phyloP scores from a whole-genome alignment of 306 rosid species.

The Castanopsis chinensis region DNA sequence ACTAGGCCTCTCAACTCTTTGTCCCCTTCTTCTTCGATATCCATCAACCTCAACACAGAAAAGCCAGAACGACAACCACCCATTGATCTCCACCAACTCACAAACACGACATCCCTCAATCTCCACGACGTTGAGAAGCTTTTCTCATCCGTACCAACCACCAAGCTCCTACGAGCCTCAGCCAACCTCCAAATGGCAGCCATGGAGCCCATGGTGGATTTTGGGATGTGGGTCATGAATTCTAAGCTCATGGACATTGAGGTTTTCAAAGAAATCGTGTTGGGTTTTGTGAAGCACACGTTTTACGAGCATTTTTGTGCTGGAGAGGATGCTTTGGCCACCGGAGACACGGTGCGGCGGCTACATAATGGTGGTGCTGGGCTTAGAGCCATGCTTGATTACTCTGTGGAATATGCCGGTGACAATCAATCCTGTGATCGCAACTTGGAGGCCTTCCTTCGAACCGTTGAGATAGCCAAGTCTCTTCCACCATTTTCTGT shows the following conservation, averaged over 20 bases:
- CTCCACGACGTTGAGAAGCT: constrained; percentile 44
- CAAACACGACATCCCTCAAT: constrained; percentile 21
- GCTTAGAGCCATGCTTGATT: constrained; percentile 73
- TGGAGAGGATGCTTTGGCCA: constrained; percentile 60
- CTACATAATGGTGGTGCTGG: constrained; percentile 59
- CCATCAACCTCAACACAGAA: neutral
- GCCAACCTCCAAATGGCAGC: constrained; percentile 75
- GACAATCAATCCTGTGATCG: constrained; percentile 66
- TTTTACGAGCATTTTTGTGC: constrained; percentile 79
- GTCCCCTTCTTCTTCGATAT: neutral
- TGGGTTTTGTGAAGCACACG: constrained; percentile 29
- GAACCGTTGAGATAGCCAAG: constrained; percentile 52
- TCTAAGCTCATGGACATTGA: constrained; percentile 56
- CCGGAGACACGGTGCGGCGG: constrained; percentile 34
- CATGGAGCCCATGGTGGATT: constrained; percentile 65
- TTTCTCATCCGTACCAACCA: constrained; percentile 45
- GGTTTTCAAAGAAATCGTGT: neutral
- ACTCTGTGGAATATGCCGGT: constrained; percentile 72
- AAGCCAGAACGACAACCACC: constrained; percentile 1
- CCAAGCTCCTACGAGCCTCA: constrained; percentile 51
- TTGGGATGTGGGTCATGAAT: constrained; percentile 72
- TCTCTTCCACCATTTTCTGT: constrained; percentile 79
- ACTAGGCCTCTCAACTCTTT: neutral
- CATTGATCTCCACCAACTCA: neutral
- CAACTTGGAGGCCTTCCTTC: constrained; percentile 53